Evolutionary conservation across 2,329 filamentous ascomycete species (phyloP), one percentile per base, ranked within the genome.

Genomic region (Reticulascus tulasneorum): DNA sequence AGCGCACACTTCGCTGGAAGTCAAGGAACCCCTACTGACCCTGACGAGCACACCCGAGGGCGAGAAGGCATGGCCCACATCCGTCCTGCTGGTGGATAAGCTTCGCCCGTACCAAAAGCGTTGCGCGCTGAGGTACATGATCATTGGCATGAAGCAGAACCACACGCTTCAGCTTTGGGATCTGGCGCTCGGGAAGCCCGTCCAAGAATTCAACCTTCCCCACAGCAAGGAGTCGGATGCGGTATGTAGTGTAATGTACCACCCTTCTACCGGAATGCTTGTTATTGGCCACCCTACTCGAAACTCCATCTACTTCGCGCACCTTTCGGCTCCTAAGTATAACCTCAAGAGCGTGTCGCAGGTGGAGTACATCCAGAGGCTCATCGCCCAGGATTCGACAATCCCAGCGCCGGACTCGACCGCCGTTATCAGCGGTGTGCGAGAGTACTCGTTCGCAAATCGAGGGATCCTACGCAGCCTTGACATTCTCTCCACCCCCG

Each of bases 111-210:
- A 94, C 63, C 79, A 83, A 66, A 95, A 93, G 66, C 84, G 86
- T 42, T 84, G 86, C 54, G 90, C 94, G 30, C 73, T 96, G 45
- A 82, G 93, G 44, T 98, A 98, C 67, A 84, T 98, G 69, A 83
- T 98, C 58, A 87, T 98, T 45, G 93, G 93, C 52, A 88, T 97
- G 79, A 96, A 97, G 69, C 93, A 98, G 63, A 98, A 98, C 63
- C 93, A 98, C 66, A 94, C 91, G 37, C 79, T 98, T 44, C 94
- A 98, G 70, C 79, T 98, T 28, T 98, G 93, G 94, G 93, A 98
- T 69, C 81, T 98, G 55, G 89, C 86, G 26, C 81, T 98, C 22
- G 86, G 85, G 48, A 96, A 96, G 65, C 87, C 90, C 20, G 93
- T 98, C 23, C 91, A 98, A 60, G 93, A 98, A 66, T 83, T 98